Base-by-base conservation (phyloP, 2,329 filamentous ascomycete genomes). In the Aspergillus thermomutatus region DNA sequence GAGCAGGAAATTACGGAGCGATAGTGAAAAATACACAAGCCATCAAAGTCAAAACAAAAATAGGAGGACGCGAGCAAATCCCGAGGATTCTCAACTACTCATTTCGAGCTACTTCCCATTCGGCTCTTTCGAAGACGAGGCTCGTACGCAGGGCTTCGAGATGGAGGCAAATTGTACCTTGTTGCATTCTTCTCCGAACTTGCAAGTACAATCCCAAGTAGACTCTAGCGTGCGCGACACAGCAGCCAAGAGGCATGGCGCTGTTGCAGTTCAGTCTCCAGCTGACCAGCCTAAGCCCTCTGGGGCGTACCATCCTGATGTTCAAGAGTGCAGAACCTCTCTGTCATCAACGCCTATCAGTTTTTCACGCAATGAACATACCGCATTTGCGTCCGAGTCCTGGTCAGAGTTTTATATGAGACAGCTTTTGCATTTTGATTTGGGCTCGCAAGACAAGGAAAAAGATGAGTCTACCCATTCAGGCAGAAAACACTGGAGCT, bases 401-500 rank as follows among this genome's bases (percentile, higher is more conserved):
- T 28, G 28, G 3, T 28, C 17, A 27, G 51, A 60, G 17, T 19
- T 9, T 8, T 47, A 49, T 34, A 25, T 51, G 21, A 25, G 55
- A 53, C 19, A 57, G 14, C 34, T 62, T 28, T 45, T 69, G 19
- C 56, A 58, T 19, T 54, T 45, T 28, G 59, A 67, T 2, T 21
- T 69, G 9, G 47, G 47, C 11, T 31, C 57, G 10, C 34, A 19
- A 27, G 10, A 41, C 8, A 23, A 10, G 2, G 25, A 7, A 11
- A 10, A 50, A 6, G n/a, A 27, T 8, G 5, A 21, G 9, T 28
- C 11, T 25, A 23, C 4, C 14, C 10, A 50, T 8, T 17, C 49
- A 11, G n/a, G 5, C 6, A 61, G 49, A 49, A 53, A 41, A 9
- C 64, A 66, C 41, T 66, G 59, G 60, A 63, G 53, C 43, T 52